Evolutionary conservation across 176 grass and related monocot genomes (phyloP).

Genomic region (Avena insularis): DNA sequence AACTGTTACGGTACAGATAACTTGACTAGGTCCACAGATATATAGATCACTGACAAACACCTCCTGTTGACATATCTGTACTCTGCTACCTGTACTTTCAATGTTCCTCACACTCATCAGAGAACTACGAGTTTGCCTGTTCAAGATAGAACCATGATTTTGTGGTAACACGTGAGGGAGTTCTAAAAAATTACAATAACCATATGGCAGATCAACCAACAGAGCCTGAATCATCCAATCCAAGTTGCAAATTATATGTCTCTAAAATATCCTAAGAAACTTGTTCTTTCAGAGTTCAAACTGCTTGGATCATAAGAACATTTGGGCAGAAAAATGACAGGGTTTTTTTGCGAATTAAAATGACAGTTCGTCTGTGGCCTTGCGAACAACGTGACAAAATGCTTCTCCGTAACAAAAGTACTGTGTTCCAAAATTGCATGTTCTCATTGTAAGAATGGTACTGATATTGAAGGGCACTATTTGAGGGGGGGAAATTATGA

Average conservation of each 20-base stretch:
- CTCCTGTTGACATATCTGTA: neutral
- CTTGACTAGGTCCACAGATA: neutral
- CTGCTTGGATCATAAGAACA: neutral
- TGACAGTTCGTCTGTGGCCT: neutral
- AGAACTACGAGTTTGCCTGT: neutral
- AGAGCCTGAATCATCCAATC: neutral
- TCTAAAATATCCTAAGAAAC: neutral
- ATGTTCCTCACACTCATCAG: neutral
- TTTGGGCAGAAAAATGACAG: neutral
- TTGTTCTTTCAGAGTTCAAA: neutral
- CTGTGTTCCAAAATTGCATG: neutral
- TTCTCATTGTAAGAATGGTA: neutral
- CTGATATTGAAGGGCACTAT: neutral
- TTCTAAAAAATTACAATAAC: neutral
- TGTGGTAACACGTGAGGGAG: neutral
- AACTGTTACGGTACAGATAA: neutral
- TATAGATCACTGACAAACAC: neutral
- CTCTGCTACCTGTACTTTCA: neutral
- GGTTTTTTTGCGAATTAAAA: neutral
- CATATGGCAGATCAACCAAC: neutral
- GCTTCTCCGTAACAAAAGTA: neutral
- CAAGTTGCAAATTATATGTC: neutral
- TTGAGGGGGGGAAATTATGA: neutral
- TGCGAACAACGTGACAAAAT: neutral
- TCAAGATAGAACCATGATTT: slow-evolving; percentile 4